These are phyloP conservation scores for Colletotrichum tanaceti DNA, from an alignment of 2,329 filamentous ascomycete genomes.

Conservation along the genomic window DNA sequence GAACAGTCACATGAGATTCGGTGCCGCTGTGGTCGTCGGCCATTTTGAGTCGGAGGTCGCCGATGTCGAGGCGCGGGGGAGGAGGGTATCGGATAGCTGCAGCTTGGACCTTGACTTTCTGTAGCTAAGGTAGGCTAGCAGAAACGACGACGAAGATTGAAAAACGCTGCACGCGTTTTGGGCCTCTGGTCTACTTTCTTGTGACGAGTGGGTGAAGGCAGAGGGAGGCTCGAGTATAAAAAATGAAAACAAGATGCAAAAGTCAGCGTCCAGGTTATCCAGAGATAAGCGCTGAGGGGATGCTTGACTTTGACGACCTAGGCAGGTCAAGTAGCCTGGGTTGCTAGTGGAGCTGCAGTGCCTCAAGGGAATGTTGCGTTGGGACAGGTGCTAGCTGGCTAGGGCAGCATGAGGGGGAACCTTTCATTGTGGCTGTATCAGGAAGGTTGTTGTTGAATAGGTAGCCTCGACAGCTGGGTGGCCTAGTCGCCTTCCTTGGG, in stretches of 20 bases:
- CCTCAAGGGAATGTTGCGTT: conserved; percentile 25
- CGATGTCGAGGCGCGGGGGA: conserved; percentile 17
- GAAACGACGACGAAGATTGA: background rate
- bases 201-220: conserved; percentile 22
- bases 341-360: background rate
- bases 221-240: conserved; percentile 15
- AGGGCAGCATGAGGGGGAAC: background rate
- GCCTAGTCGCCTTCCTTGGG: background rate
- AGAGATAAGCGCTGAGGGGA: conserved; percentile 40
- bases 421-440: background rate
- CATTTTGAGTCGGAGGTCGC: conserved; percentile 35
- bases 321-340: conserved; percentile 7
- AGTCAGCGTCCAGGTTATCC: conserved; percentile 33
- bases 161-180: conserved; percentile 15
- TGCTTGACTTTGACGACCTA: conserved; percentile 35
- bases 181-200: conserved; percentile 11
- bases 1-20: conserved; percentile 59
- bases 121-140: conserved; percentile 20
- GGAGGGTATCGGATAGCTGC: conserved; percentile 24
- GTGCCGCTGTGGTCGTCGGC: conserved; percentile 40
- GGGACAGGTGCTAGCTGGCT: conserved; percentile 17
- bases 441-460: background rate
- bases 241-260: conserved; percentile 25
- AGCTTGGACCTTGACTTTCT: conserved; percentile 25
- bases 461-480: background rate